Evolutionary conservation across 2,329 filamentous ascomycete genomes (phyloP), one percentile per base, ranked within the genome.

Genomic region (Neopestalotiopsis clavispora): DNA sequence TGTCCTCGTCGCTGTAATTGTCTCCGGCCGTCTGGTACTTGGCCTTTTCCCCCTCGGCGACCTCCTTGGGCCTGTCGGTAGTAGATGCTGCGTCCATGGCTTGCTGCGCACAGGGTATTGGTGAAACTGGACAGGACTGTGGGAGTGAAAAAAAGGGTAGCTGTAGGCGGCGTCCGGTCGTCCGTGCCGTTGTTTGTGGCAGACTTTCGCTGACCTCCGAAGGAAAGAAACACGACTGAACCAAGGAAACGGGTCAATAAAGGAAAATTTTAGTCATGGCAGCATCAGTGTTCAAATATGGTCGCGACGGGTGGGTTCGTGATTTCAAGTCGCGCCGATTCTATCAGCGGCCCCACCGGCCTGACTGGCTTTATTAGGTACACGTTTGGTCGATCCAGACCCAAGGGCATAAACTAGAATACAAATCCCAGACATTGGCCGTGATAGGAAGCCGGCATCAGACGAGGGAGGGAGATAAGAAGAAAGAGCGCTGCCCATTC

Each of bases 1-100:
- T 69, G 62, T 74, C 75, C 17, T 69, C 71, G n/a, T 66, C 38
- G 58, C 66, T 67, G 28, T 40, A 40, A 57, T 63, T 67, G 66
- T 34, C 52, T 20, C n/a, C 38, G 23, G 34, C 38, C 20, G 17
- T 56, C 23, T 28, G 23, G 42, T 14, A 30, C 20, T 63, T 20
- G 57, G 34, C 52, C 65, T 67, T 67, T 20, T 60, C 65, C 23
- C 20, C 58, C 30, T 67, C 65, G 30, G 32, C 56, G 13, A 45
- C 17, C 32, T 67, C 65, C 20, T 38, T 23, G 30, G 56, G 30
- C 20, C 32, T 40, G 20, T 67, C 65, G 56, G 49, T 49, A 20
- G 63, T 32, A 20, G 63, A 66, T 38, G 63, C 38, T 58, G 63
- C 30, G 28, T 56, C 40, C 63, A 66, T 65, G 38, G 62, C 45